Evolutionary conservation across 345 rosid genomes (phyloP).

Genomic region (Excoecaria agallocha): DNA sequence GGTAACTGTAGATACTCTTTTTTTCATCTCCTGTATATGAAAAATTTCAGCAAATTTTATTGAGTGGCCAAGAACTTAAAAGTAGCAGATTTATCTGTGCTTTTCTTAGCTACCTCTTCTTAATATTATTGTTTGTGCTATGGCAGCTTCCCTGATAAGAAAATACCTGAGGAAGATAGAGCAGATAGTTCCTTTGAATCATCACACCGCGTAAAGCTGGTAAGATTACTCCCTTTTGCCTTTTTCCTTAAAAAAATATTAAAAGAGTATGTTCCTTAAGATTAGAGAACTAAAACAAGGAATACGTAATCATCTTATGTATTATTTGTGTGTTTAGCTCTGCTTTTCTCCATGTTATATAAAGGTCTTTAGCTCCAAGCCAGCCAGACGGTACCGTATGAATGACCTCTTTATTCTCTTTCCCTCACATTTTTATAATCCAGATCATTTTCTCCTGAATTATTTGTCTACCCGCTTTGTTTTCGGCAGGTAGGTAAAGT

Average conservation of each 20-base stretch:
- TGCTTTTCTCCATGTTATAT: slow-evolving; percentile 17
- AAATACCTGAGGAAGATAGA: slow-evolving; percentile 46
- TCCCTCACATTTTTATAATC: slow-evolving; percentile 6
- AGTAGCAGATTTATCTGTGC: slow-evolving; percentile 18
- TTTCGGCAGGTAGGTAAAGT: slow-evolving; percentile 1
- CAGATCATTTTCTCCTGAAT: neutral
- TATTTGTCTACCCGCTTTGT: slow-evolving; percentile 7
- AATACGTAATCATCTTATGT: slow-evolving; percentile 35
- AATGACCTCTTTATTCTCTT: slow-evolving; percentile 10
- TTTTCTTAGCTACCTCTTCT: slow-evolving; percentile 22
- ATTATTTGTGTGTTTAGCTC: slow-evolving; percentile 33
- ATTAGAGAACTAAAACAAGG: slow-evolving; percentile 5
- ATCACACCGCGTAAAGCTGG: slow-evolving; percentile 61
- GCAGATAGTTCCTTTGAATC: slow-evolving; percentile 42
- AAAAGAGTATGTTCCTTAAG: slow-evolving; percentile 1
- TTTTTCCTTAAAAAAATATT: slow-evolving; percentile 3
- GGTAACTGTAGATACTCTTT: slow-evolving; percentile 19
- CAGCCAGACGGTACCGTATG: slow-evolving; percentile 6
- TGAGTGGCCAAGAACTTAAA: slow-evolving; percentile 16
- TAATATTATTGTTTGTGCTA: slow-evolving; percentile 22
- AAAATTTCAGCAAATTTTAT: slow-evolving; percentile 2
- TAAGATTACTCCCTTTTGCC: slow-evolving; percentile 34
- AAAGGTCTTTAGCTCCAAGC: slow-evolving; percentile 19
- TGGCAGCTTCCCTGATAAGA: slow-evolving; percentile 78
- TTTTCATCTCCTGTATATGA: slow-evolving; percentile 9